These are phyloP conservation scores for Quercus glauca DNA, from an alignment of 306 rosid genomes.

Conservation along the genomic window DNA sequence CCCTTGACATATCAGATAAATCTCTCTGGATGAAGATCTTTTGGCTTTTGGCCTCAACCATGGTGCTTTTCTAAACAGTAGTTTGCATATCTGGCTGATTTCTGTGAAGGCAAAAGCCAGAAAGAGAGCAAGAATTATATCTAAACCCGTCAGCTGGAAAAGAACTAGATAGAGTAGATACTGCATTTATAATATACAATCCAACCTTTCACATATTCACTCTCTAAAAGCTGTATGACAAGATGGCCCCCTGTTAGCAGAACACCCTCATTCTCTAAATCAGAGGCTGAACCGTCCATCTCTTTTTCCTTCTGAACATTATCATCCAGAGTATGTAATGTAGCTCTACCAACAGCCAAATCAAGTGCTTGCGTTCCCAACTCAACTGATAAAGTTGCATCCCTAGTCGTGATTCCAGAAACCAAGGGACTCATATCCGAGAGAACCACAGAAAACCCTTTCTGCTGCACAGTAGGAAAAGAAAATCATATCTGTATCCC, in stretches of 20 bases:
- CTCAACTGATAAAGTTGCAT: conserved; percentile 75
- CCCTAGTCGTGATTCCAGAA: conserved; percentile 82
- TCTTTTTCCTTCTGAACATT: conserved; percentile 19
- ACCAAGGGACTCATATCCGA: conserved; percentile 89
- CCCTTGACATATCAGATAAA: conserved; percentile 81
- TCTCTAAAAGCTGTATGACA: conserved; percentile 79
- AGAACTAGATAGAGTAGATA: too few relatives aligned
- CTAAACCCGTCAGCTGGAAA: conserved; percentile 10
- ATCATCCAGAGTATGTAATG: conserved; percentile 24
- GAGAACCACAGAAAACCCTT: conserved; percentile 73
- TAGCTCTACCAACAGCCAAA: conserved; percentile 66
- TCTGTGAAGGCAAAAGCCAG: conserved; percentile 43
- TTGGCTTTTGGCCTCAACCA: conserved; percentile 98
- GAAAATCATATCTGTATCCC: not conserved
- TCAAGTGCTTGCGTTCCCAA: conserved; percentile 78
- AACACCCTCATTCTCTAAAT: conserved; percentile 43
- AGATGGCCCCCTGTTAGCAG: conserved; percentile 71
- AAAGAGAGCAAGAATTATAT: not conserved
- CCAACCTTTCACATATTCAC: conserved; percentile 77
- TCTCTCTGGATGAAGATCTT: conserved; percentile 85
- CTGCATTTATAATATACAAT: not conserved
- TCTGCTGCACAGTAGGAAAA: conserved; percentile 37
- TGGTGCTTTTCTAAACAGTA: conserved; percentile 64
- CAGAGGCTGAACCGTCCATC: conserved; percentile 12
- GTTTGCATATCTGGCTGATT: conserved; percentile 63